Base-by-base conservation (phyloP, 2,329 filamentous ascomycete species). In the Sordariomycetes sp. region DNA sequence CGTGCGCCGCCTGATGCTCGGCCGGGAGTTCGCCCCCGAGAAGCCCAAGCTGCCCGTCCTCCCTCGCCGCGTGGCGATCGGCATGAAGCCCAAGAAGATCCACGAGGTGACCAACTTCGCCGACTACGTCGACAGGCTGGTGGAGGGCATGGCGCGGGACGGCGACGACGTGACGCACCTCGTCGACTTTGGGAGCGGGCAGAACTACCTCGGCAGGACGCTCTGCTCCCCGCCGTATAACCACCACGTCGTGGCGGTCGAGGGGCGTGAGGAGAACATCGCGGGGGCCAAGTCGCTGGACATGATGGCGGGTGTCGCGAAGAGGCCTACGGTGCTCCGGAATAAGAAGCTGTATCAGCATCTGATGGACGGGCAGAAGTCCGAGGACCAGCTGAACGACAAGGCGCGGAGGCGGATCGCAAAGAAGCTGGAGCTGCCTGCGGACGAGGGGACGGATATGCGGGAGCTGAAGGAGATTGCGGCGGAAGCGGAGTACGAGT, bases 11-110 rank as follows among this genome's bases (percentile, higher is more conserved):
- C 78, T 91, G 62, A 82, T 84, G 13, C 72, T 97, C 28, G 71
- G 72, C 8, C 77, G 91, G 36, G 75, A 82, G 2, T 87, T 88
- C 58, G 64, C 69, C 1, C 68, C 74, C 0, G 65, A 65, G 15
- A 67, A 70, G 57, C 67, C 70, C 52, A 75, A 76, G 58, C 71
- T 80, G 57, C 75, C 80, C 5, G 76, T 77, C 62, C 68, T 95
- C 24, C 83, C 89, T 2, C 79, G 82, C 54, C 80, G 86, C 62
- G 81, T 96, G 17, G 81, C 88, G 0, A 80, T 95, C 15, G 94
- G 94, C 3, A 99, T 99, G 94, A 95, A 90, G 61, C 82, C 87
- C 20, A 99, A 99, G 69, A 99, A 99, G 71, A 79, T 89, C 1
- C 94, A 99, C 66, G 94, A 99, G 72, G 94, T 97, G 35, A 81